A percentile compares a stretch with the other conserved stretches of the same genome.
phyloP scores from a whole-genome alignment of 208 protist genomes.

The Histomonas meleagridis region DNA sequence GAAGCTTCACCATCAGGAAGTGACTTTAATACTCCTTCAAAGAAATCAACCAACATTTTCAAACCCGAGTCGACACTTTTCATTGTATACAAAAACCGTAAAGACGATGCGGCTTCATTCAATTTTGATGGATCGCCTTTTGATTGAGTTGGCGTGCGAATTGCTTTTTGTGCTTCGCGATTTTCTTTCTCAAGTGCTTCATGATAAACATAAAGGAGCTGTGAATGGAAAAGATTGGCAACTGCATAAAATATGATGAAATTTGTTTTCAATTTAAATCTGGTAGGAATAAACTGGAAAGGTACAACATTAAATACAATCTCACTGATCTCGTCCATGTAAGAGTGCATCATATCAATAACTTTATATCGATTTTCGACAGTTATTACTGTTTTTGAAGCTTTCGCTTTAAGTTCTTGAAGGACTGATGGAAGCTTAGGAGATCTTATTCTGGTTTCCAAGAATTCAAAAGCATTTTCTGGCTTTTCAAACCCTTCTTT shows the following conservation, averaged over 20 bases:
- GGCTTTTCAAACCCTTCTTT: neutral
- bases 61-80: neutral
- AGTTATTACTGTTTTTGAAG: neutral
- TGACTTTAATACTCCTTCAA: neutral
- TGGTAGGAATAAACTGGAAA: slow-evolving; percentile 10
- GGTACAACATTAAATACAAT: neutral
- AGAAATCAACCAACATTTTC: neutral
- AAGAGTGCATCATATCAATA: neutral
- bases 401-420: neutral
- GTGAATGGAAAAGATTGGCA: neutral
- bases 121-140: neutral
- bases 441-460: neutral
- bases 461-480: neutral
- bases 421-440: neutral
- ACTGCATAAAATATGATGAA: slow-evolving; percentile 32
- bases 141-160: neutral
- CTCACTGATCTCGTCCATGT: slow-evolving; percentile 16
- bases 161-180: neutral
- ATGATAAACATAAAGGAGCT: neutral
- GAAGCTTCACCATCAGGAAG: neutral
- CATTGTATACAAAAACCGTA: neutral
- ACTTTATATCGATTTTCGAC: neutral
- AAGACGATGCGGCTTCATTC: neutral
- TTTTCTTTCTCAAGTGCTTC: neutral
- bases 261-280: slow-evolving; percentile 25